Evolutionary conservation across 2,329 filamentous ascomycete genomes (phyloP), one percentile per base, ranked within the genome.

Genomic region (Phaeosphaeriaceae sp.): DNA sequence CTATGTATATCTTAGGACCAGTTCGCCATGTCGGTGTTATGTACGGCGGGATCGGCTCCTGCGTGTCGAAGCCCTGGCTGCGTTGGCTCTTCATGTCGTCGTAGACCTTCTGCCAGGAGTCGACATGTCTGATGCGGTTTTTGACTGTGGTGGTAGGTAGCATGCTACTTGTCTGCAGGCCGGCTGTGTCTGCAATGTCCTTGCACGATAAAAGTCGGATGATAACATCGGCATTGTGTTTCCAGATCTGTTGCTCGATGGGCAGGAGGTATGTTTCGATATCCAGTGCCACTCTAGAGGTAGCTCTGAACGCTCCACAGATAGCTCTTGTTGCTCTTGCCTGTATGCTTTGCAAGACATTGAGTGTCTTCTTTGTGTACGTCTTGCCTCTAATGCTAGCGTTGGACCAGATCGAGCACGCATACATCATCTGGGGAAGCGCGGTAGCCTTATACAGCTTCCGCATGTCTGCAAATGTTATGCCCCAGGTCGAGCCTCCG

Each of bases 361-460:
- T 45, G 23, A 59, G 50, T 29, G 39, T 55, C 37, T 56, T 53
- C 41, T 54, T 46, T 17, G 48, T 59, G 33, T 60, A 57, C 49
- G 34, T 47, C 37, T 57, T 49, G 43, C 58, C 16, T 41, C 44
- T 23, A 4, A 8, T 8, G 23, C 42, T 62, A 15, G 37, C 37
- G 36, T 56, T 60, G 37, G 16, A 50, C 66, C 49, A 72, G 33
- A 61, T 57, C 17, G 57, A 64, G 46, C 60, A 63, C 4, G 59
- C 54, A 41, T 64, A 73, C 23, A 72, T 58, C 20, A 74, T 57
- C 50, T 70, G 56, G 4, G 58, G 65, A 17, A 71, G 51, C 15
- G 64, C 47, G 7, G 68, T 61, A 36, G 52, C 66, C 54, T 63
- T 36, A 40, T 70, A 72, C 34, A 70, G 58, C 42, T 41, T 44